Conservation (phyloP, 1,139 yeast genomes). For the Lodderomyces orthopsilosis region DNA sequence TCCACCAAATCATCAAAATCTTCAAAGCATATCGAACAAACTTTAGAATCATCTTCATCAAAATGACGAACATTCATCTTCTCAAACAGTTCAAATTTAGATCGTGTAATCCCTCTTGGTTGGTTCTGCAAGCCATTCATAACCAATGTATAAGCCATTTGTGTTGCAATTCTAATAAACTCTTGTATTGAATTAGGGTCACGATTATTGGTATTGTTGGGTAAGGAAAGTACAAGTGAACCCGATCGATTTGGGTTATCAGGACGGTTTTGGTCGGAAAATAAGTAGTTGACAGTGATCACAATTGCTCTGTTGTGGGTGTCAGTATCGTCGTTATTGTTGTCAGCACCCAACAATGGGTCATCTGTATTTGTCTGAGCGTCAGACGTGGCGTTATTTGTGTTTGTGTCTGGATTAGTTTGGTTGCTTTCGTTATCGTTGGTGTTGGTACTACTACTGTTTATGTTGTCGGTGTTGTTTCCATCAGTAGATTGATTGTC, state of each 20-base stretch:
- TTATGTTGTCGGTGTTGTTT: neutral
- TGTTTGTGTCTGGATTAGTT: slow-evolving; percentile 1
- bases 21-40: slow-evolving; percentile 72
- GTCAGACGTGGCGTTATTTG: neutral
- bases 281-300: slow-evolving; percentile 46
- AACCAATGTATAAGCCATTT: slow-evolving; percentile 64
- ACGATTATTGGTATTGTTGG: slow-evolving; percentile 57
- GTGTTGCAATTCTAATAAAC: slow-evolving; percentile 64
- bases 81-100: slow-evolving; percentile 51
- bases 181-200: slow-evolving; percentile 54
- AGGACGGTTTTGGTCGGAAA: slow-evolving; percentile 43
- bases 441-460: neutral
- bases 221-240: slow-evolving; percentile 57
- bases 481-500: no score
- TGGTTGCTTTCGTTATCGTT: neutral
- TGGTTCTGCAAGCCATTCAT: slow-evolving; percentile 40
- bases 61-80: slow-evolving; percentile 8
- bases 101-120: slow-evolving; percentile 50
- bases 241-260: slow-evolving; percentile 48
- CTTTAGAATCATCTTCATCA: slow-evolving; percentile 20
- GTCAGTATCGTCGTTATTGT: slow-evolving; percentile 1
- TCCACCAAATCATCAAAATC: slow-evolving; percentile 30
- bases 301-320: slow-evolving; percentile 27
- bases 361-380: neutral
- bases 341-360: neutral